Evolutionary conservation across 116 monocot species (phyloP), one percentile per base, ranked within the genome.

Genomic region (Cymodocea nodosa): DNA sequence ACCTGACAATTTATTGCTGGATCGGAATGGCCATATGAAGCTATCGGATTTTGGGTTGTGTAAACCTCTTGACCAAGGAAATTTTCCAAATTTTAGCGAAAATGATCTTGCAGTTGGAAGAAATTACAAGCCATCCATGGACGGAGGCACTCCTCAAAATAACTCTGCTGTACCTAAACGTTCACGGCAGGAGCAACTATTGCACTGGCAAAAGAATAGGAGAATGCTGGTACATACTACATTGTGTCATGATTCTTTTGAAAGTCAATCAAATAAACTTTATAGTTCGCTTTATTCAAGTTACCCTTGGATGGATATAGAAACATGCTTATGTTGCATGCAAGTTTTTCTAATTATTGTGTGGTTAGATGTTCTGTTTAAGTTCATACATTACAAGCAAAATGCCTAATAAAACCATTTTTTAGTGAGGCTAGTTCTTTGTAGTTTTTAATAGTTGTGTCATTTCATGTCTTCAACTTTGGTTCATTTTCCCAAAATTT

Each of bases 121-220:
- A 70, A 72, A 71, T 72, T 55, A 66, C 51, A 90, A 83, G 69
- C 44, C 79, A 59, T 39, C 68, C n/a, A 3, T 57, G 39, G 84
- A 91, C 35, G 52, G 71, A 57, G 74, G 75, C 53, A 89, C 74
- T 60, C 78, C 51, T 65, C 63, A 76, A 20, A 76, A 52, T 54
- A 62, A 69, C 13, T 73, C 85, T 19, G 52, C 82, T 77, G 83
- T 71, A 51, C 80, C 88, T 0, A 85, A 70, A 53, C 85, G 91
- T 60, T 85, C 97, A 63, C 91, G 87, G 35, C 87, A 94, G 69
- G 94, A 94, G 49, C 87, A 94, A 59, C 74, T 90, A 64, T 70
- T 79, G 67, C 87, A 95, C 58, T 95, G 94, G 94, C 87, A 95
- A 75, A 95, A 87, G 74, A 95, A 95, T 55, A 81, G 90, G n/a